These are phyloP conservation scores for Cyamopsis tetragonoloba DNA, from an alignment of 306 rosid genomes.

Conservation along the genomic window DNA sequence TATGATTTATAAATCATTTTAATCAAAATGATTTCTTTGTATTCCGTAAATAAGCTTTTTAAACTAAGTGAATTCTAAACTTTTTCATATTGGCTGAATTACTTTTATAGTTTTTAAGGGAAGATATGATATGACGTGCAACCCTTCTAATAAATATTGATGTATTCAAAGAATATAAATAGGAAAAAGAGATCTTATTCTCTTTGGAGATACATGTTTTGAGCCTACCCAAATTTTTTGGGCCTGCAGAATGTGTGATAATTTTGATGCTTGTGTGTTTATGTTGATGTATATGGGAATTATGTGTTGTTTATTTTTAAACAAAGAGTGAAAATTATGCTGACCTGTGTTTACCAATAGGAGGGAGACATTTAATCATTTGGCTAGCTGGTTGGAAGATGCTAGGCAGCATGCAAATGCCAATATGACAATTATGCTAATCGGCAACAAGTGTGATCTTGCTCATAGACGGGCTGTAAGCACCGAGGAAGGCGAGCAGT, in stretches of 20 bases:
- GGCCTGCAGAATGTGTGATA: not conserved
- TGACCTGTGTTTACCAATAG: slow-evolving; percentile 35
- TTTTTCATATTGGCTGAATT: not conserved
- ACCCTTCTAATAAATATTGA: not conserved
- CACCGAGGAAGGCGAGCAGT: slow-evolving; percentile 98
- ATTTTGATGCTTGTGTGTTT: not conserved
- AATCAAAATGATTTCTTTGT: not conserved
- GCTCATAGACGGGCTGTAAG: slow-evolving; percentile 98
- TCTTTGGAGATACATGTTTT: not conserved
- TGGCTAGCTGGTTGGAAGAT: slow-evolving; percentile 99
- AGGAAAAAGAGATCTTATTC: not conserved
- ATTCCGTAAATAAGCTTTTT: not conserved
- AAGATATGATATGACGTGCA: not conserved
- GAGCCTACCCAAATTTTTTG: not conserved
- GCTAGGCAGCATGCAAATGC: slow-evolving; percentile 99
- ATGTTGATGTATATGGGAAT: not conserved
- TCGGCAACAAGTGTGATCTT: slow-evolving; percentile 95
- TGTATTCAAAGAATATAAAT: not conserved
- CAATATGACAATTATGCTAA: slow-evolving; percentile 93
- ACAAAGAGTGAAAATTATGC: slow-evolving; percentile 2
- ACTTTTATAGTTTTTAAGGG: not conserved
- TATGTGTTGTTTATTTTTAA: not conserved
- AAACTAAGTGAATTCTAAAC: slow-evolving; percentile 3
- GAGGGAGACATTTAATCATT: slow-evolving; percentile 97
- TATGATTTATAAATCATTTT: slow-evolving; percentile 11